Conservation (phyloP, 1,284 basidiomycete species). For the Puccinia polysora region DNA sequence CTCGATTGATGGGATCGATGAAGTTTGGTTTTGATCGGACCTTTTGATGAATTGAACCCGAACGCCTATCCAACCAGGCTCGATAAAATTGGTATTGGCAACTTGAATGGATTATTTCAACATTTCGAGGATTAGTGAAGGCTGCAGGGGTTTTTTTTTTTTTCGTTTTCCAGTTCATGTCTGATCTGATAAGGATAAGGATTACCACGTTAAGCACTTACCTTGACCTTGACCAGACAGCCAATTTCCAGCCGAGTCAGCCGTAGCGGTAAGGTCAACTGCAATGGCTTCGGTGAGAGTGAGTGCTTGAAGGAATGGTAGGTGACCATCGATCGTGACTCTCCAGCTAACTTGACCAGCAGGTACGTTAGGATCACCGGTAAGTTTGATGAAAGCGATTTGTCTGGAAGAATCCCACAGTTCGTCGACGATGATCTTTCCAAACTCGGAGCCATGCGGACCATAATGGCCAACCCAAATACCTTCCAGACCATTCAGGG, state of each 20-base stretch:
- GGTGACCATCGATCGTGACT: background rate
- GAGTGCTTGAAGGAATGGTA: background rate
- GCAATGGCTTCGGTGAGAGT: background rate
- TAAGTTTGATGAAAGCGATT: constrained; percentile 31
- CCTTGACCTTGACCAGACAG: constrained; percentile 22
- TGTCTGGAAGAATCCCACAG: background rate
- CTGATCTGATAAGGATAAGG: too few species aligned
- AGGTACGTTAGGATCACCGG: constrained; percentile 23
- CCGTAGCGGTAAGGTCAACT: background rate
- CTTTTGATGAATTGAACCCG: constrained; percentile 11
- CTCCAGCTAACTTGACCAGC: constrained; percentile 23
- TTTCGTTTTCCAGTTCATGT: background rate
- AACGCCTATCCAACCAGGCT: constrained; percentile 18
- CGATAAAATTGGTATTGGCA: constrained; percentile 18
- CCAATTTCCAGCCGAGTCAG: background rate
- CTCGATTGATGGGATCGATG: background rate
- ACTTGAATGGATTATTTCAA: background rate
- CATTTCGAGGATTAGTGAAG: background rate
- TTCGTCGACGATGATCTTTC: background rate
- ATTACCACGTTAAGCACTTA: too few species aligned
- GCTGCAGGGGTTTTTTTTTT: background rate
- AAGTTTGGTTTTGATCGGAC: background rate
- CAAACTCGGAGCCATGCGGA: constrained; percentile 18
- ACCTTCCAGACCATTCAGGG: background rate
- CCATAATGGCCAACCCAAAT: constrained; percentile 29